Evolutionary conservation across 2,329 filamentous ascomycete genomes (phyloP).

Genomic region (Aspergillus sp.): DNA sequence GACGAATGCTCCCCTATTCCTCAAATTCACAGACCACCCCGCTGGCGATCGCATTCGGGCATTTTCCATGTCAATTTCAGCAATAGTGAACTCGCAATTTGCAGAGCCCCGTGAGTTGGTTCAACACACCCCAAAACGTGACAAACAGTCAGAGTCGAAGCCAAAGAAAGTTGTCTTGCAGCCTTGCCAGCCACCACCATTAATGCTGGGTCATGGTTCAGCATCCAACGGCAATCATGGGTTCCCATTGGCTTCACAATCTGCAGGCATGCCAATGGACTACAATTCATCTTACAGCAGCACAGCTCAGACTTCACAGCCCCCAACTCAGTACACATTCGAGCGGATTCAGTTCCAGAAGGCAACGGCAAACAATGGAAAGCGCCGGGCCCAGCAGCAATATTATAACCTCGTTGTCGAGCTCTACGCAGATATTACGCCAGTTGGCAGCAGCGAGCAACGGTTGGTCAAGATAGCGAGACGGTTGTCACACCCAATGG

Average conservation of each 20-base stretch:
- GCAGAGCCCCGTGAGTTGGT: conserved; percentile 78
- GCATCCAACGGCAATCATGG: conserved; percentile 15
- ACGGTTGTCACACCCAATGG: conserved; percentile 72
- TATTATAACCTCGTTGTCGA: conserved; percentile 90
- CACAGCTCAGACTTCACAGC: conserved; percentile 27
- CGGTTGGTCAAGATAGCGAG: conserved; percentile 68
- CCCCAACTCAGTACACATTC: conserved; percentile 58
- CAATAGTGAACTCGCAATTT: conserved; percentile 70
- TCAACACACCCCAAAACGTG: conserved; percentile 86
- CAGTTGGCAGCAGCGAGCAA: conserved; percentile 36
- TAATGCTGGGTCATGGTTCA: conserved; percentile 22
- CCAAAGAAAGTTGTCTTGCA: conserved; percentile 65
- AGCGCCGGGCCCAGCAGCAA: conserved; percentile 82
- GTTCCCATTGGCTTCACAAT: conserved; percentile 20
- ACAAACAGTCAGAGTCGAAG: conserved; percentile 76
- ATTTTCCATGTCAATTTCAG: conserved; percentile 80
- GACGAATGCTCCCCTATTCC: conserved; percentile 53
- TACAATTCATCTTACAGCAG: conserved; percentile 27
- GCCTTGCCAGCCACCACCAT: conserved; percentile 57
- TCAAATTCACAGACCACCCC: conserved; percentile 41
- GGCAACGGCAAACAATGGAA: conserved; percentile 90
- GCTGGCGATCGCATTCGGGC: conserved; percentile 58
- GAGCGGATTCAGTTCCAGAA: conserved; percentile 94
- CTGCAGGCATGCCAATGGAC: conserved; percentile 27
- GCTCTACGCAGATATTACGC: conserved; percentile 63